Evolutionary conservation across 2,329 filamentous ascomycete genomes (phyloP).

Genomic region (Neocucurbitaria cava): DNA sequence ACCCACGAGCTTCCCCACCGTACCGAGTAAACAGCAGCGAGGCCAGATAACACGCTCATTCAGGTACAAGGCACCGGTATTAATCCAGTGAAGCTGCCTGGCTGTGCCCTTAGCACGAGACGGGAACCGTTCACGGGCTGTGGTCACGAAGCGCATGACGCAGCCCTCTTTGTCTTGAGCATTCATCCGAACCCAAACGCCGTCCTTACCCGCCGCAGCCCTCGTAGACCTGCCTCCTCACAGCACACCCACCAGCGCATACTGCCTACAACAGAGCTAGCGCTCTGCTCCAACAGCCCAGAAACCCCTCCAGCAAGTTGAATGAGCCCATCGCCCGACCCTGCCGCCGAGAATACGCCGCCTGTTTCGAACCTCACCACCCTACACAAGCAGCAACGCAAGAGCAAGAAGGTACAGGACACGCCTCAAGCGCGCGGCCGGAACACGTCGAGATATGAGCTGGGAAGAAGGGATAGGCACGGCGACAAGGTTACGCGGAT

Average conservation of each 20-base stretch:
- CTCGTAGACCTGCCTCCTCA: slow-evolving; percentile 5
- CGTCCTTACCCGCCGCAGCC: slow-evolving; percentile 21
- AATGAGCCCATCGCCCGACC: slow-evolving; percentile 50
- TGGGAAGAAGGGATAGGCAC: slow-evolving; percentile 51
- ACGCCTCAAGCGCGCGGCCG: slow-evolving; percentile 44
- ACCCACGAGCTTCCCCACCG: slow-evolving; percentile 12
- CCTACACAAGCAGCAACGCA: slow-evolving; percentile 47
- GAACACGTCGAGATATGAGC: slow-evolving; percentile 49
- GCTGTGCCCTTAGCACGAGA: slow-evolving; percentile 23
- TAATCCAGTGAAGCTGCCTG: slow-evolving; percentile 7
- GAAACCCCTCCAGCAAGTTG: slow-evolving; percentile 33
- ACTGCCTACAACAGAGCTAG: slow-evolving; percentile 12
- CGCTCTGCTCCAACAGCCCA: slow-evolving; percentile 8
- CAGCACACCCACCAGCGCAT: slow-evolving; percentile 1
- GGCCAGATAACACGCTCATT: slow-evolving; percentile 15
- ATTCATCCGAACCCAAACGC: slow-evolving; percentile 23
- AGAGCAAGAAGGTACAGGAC: slow-evolving; percentile 43
- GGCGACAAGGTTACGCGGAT: slow-evolving; percentile 49
- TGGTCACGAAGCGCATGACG: slow-evolving; percentile 34
- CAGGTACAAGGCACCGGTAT: slow-evolving; percentile 21
- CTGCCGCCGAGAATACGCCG: slow-evolving; percentile 36
- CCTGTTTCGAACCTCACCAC: slow-evolving; percentile 44
- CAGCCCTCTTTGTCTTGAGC: slow-evolving; percentile 27
- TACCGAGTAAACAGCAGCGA: slow-evolving; percentile 13
- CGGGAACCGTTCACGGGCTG: slow-evolving; percentile 25